phyloP scores from a whole-genome alignment of 129 eudicot species.

The Helianthus annuus region DNA sequence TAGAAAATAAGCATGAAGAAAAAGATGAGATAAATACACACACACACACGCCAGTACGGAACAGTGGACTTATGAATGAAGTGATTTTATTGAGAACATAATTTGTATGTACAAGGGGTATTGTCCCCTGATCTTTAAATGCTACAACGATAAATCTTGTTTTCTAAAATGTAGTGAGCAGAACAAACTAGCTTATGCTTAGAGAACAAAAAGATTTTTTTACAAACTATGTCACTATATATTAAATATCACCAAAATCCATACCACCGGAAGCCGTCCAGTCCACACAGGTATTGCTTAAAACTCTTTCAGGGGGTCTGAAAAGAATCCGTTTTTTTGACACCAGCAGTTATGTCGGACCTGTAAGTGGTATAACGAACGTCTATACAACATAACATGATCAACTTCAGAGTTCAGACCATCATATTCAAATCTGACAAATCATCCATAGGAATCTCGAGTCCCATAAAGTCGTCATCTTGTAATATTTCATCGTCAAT shows the following conservation, averaged over 20 bases:
- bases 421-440: constrained; percentile 77
- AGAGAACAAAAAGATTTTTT: constrained; percentile 53
- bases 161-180: constrained; percentile 55
- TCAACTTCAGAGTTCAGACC: constrained; percentile 56
- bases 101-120: constrained; percentile 72
- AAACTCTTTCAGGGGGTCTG: constrained; percentile 40
- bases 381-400: constrained; percentile 47
- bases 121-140: constrained; percentile 65
- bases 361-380: constrained; percentile 45
- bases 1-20: constrained; percentile 16
- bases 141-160: constrained; percentile 64
- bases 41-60: background rate
- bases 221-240: constrained; percentile 47
- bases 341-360: constrained; percentile 28
- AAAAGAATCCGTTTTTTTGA: constrained; percentile 41
- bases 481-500: constrained; percentile 75
- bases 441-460: constrained; percentile 96
- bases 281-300: constrained; percentile 26
- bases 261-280: constrained; percentile 29
- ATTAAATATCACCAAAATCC: constrained; percentile 51
- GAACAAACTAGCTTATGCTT: constrained; percentile 49
- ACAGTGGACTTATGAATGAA: constrained; percentile 27
- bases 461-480: constrained; percentile 76
- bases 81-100: constrained; percentile 54
- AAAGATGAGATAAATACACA: background rate